phyloP scores from a whole-genome alignment of 192 early-diverging fungal species.

The Gamsiella multidivaricata region DNA sequence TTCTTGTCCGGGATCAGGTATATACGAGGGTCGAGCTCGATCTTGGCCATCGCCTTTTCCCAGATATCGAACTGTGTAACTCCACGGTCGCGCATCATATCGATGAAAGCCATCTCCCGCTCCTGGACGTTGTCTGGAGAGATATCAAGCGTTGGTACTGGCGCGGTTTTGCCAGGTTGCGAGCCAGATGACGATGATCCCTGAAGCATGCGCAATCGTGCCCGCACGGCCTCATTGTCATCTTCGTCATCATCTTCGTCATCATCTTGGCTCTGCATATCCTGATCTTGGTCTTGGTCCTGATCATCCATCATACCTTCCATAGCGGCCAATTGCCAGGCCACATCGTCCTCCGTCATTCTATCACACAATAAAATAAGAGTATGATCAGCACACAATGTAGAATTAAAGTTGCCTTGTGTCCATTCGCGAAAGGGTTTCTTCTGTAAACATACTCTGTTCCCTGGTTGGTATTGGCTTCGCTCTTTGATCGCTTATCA shows the following conservation, averaged over 20 bases:
- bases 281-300: constrained; percentile 30
- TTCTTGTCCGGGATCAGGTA: constrained; percentile 54
- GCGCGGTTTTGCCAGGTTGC: too few relatives aligned
- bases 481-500: constrained; percentile 32
- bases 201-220: constrained; percentile 36
- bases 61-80: constrained; percentile 82
- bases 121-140: constrained; percentile 34
- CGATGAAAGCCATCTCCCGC: constrained; percentile 23
- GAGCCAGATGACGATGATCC: constrained; percentile 1
- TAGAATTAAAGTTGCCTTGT: background rate
- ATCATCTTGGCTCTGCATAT: constrained; percentile 25
- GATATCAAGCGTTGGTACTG: constrained; percentile 13
- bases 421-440: too few relatives aligned
- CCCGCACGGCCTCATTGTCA: constrained; percentile 27
- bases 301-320: constrained; percentile 46
- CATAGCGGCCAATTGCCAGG: constrained; percentile 68
- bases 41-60: constrained; percentile 74
- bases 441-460: constrained; percentile 45
- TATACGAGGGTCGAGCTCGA: constrained; percentile 69
- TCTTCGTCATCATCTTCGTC: constrained; percentile 42
- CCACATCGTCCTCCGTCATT: constrained; percentile 72
- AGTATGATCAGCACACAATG: background rate
- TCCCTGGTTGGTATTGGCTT: constrained; percentile 14
- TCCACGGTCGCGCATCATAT: constrained; percentile 73
- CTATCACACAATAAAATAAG: constrained; percentile 29